Conservation (phyloP, 352 stramenopile genomes). For the Phytophthora parvispora region DNA sequence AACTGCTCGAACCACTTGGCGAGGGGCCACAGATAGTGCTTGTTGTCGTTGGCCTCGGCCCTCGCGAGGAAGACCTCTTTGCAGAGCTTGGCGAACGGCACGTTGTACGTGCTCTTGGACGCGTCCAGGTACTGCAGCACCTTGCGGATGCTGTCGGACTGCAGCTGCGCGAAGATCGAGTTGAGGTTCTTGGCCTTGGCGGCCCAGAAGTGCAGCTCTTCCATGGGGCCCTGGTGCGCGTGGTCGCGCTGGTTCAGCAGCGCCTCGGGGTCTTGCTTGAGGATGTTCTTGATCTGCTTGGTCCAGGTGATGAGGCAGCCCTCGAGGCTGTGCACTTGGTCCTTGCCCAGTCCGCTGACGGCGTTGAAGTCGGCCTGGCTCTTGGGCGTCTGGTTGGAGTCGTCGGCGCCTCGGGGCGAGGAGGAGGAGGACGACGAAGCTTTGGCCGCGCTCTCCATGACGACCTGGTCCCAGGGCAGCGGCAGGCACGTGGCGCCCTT, state of each 20-base stretch:
- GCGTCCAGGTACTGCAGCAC: conserved; percentile 91
- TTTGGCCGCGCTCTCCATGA: conserved; percentile 61
- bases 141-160: conserved; percentile 87
- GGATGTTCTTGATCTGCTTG: conserved; percentile 95
- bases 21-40: conserved; percentile 87
- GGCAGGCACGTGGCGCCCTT: conserved; percentile 86
- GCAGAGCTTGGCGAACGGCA: conserved; percentile 93
- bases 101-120: conserved; percentile 93
- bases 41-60: conserved; percentile 90
- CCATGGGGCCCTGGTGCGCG: conserved; percentile 81
- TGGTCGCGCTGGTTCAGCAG: conserved; percentile 64
- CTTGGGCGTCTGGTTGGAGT: background rate
- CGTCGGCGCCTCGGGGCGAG: background rate
- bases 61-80: conserved; percentile 93
- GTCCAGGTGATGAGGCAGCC: conserved; percentile 95
- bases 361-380: conserved; percentile 16
- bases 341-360: conserved; percentile 56
- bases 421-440: conserved; percentile 5
- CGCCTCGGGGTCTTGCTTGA: conserved; percentile 91
- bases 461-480: conserved; percentile 82
- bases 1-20: conserved; percentile 69
- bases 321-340: conserved; percentile 90
- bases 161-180: conserved; percentile 92
- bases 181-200: conserved; percentile 90
- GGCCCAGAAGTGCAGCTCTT: conserved; percentile 92